Base-by-base conservation (phyloP, 2,329 filamentous ascomycete species). In the Neonectria sp. region DNA sequence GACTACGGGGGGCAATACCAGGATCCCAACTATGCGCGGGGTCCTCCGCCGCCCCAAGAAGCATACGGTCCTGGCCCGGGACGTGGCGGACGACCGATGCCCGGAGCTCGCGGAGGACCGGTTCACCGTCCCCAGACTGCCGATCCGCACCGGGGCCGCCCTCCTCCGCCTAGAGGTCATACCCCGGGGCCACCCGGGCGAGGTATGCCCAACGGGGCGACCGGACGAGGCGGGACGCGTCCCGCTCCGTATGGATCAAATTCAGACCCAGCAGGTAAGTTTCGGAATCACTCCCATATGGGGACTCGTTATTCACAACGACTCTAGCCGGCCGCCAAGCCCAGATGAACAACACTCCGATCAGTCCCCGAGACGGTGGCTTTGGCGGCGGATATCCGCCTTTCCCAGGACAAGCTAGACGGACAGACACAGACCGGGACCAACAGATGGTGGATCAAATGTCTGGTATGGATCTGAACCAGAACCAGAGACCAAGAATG, bases 1-100 rank as follows among this genome's bases (percentile, higher is more conserved):
- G 81, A 79, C 25, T 45, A 45, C 6, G 40, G 40, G n/a, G n/a
- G 40, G 1, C 81, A 83, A 40, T 84, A 85, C 70, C 81, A 82
- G 58, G 83, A 85, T 52, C 81, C 81, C 63, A 82, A 81, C 68
- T 88, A 86, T 68, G 82, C 79, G 51, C 82, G 83, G 75, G 81
- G 81, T 37, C 80, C 77, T 13, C 83, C 82, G 15, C 80, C 81
- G 15, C 82, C 75, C 17, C 83, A 84, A 68, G 84, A 86, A 58
- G 82, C 82, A 66, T 85, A 86, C 68, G 83, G 82, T 6, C 79
- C 78, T 7, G 80, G 79, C 17, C 79, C 80, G 8, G 81, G 81
- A 25, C 81, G 82, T 56, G 82, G 83, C 67, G 80, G 81, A 52
- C 80, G 80, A 21, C 80, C 79, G 31, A 82, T 83, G 55, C 83